A percentile compares a stretch with the other conserved stretches of the same genome.
These are phyloP conservation scores for Glaciozyma antarctica DNA, from an alignment of 768 basidiomycete species.

Conservation along the genomic window DNA sequence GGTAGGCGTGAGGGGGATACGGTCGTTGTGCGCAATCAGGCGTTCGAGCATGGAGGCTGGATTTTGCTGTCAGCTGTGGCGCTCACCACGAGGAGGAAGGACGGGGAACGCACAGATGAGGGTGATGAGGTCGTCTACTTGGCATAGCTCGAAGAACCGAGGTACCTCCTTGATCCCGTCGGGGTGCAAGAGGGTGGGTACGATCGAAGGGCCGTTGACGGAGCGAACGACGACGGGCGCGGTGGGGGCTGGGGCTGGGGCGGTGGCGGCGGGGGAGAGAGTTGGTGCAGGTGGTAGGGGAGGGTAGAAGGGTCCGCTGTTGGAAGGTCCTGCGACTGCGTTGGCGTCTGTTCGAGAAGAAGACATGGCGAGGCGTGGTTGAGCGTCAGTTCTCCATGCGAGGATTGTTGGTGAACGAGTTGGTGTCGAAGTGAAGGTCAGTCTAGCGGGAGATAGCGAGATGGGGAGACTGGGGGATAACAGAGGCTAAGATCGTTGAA, in stretches of 20 bases:
- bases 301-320: too few species aligned
- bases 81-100: not conserved
- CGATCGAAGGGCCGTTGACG: constrained; percentile 9
- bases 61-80: constrained; percentile 30
- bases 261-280: not conserved
- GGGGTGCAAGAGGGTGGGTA: constrained; percentile 10
- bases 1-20: constrained; percentile 79
- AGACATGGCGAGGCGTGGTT: too few species aligned
- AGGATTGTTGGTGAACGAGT: too few species aligned
- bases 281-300: too few species aligned
- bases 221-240: not conserved
- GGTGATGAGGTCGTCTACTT: constrained; percentile 69
- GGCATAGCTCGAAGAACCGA: constrained; percentile 69
- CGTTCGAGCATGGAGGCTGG: constrained; percentile 66
- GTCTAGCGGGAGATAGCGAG: too few species aligned
- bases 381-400: too few species aligned
- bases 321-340: too few species aligned
- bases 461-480: too few species aligned
- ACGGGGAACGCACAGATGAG: constrained; percentile 61
- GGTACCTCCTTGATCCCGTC: constrained; percentile 47
- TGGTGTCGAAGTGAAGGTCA: too few species aligned
- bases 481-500: too few species aligned
- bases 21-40: constrained; percentile 90
- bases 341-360: too few species aligned
- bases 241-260: not conserved